These are phyloP conservation scores for Podila minutissima DNA, from an alignment of 192 early-diverging fungal genomes.

Conservation along the genomic window DNA sequence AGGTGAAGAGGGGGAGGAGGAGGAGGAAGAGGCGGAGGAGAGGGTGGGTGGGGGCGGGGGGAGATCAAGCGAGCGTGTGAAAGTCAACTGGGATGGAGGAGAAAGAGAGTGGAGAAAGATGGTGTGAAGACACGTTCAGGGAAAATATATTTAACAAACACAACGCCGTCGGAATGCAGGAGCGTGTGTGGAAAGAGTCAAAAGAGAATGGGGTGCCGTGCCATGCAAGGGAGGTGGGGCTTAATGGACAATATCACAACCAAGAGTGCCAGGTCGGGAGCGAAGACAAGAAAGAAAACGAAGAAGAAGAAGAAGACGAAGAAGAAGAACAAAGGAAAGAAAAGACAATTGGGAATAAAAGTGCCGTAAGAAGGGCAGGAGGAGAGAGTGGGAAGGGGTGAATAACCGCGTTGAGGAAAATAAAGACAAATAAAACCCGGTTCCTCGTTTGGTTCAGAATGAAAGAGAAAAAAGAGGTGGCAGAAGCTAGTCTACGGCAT, in stretches of 20 bases:
- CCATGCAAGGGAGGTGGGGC: too few relatives aligned
- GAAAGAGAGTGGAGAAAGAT: constrained; percentile 1
- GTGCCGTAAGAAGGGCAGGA: background rate
- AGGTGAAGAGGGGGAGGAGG: background rate
- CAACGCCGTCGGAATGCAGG: background rate
- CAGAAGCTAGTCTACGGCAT: background rate
- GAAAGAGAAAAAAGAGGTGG: background rate
- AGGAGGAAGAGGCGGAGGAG: background rate
- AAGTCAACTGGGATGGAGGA: background rate
- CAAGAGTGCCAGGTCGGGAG: background rate
- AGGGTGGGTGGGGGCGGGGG: background rate
- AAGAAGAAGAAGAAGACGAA: constrained; percentile 1
- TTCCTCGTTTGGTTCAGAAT: constrained; percentile 4
- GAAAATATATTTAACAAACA: background rate
- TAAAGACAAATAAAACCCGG: background rate
- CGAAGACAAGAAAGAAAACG: background rate
- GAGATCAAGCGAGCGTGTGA: background rate
- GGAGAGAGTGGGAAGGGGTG: background rate
- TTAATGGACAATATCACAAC: background rate
- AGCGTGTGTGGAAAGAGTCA: background rate
- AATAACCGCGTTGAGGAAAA: background rate
- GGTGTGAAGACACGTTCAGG: background rate
- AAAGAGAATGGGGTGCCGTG: background rate
- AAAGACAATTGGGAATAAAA: background rate
- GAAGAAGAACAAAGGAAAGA: background rate